Base-by-base conservation (phyloP, 371 early-diverging fungal genomes). In the Parasitella parasitica region DNA sequence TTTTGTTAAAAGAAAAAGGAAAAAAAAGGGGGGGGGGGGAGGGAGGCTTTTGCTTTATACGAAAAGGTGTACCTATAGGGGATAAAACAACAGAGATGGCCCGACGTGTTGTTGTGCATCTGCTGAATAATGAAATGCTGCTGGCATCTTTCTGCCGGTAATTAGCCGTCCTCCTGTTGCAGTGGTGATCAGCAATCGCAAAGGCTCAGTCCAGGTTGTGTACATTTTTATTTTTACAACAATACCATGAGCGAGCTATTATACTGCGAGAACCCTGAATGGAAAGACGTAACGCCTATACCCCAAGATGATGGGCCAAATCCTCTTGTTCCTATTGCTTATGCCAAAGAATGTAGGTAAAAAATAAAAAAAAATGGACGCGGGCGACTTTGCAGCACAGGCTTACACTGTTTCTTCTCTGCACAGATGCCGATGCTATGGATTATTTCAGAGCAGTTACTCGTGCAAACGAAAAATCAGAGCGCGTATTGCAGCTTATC, bases 321-420 rank as follows among this genome's bases (percentile, higher is more conserved):
- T 68, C 93, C 97, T 4, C 72, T 97, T 28, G 92, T 90, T 3
- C 93, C 94, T 4, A 97, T 97, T 59, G 91, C 93, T 9, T 97
- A 96, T 66, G 69, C 89, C 7, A 64, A 78, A 60, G 92, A 93
- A 52, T 96, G 94, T 94, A 85, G 20, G 46, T 46, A 24, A 11
- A n/a, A n/a, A n/a, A n/a, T n/a, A n/a, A n/a, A n/a, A n/a, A n/a
- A n/a, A n/a, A 46, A 12, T 24, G 24, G 20, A 24, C 5, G 8
- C 12, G 8, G 1, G 3, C 13, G 13, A 12, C 32, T 3, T 32
- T 1, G 6, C 32, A 8, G 11, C 4, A 30, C 30, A 32, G 3
- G 11, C 32, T 32, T 32, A 32, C 32, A 32, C 32, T 8, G 43
- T 43, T 37, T n/a, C n/a, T n/a, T n/a, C n/a, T n/a, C n/a, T 37